phyloP scores from a whole-genome alignment of 1,284 basidiomycete species.

The Boletellus sp. region DNA sequence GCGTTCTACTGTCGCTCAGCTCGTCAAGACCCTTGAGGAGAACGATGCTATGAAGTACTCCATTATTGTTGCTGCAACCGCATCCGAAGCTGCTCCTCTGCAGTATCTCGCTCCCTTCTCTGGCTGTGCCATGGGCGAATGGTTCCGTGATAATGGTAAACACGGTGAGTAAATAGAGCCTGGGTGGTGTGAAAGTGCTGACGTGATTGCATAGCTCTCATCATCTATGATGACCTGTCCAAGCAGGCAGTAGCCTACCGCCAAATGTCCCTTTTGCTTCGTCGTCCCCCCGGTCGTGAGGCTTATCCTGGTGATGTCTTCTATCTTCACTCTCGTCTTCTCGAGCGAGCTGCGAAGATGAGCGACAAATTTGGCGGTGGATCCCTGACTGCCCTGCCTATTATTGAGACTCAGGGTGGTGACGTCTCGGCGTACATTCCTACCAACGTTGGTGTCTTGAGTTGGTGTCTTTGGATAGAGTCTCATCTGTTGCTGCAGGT shows the following conservation, averaged over 20 bases:
- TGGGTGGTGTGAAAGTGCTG: constrained; percentile 4
- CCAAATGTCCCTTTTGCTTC: constrained; percentile 99
- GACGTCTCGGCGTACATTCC: constrained; percentile 99
- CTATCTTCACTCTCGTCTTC: constrained; percentile 99
- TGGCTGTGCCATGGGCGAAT: constrained; percentile 99
- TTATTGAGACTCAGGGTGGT: constrained; percentile 99
- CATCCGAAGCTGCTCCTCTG: constrained; percentile 96
- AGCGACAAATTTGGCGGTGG: constrained; percentile 97
- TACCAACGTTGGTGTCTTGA: constrained; percentile 58
- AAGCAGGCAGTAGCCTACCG: constrained; percentile 99
- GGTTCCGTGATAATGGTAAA: constrained; percentile 99
- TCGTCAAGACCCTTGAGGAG: constrained; percentile 98
- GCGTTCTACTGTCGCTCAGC: constrained; percentile 98
- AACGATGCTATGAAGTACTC: constrained; percentile 99
- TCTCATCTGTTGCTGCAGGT: constrained; percentile 46
- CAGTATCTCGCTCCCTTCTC: constrained; percentile 99
- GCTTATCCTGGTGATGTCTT: constrained; percentile 99
- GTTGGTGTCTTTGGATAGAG: background rate
- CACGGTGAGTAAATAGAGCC: constrained; percentile 51
- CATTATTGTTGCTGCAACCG: constrained; percentile 98
- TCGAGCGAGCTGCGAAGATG: constrained; percentile 99
- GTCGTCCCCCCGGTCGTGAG: constrained; percentile 99
- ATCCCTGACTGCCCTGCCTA: constrained; percentile 96
- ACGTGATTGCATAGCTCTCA: constrained; percentile 62
- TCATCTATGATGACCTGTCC: constrained; percentile 99